Percentiles rank a stretch among this genome's conserved stretches.
Evolutionary conservation across 352 stramenopile genomes (phyloP).

Genomic region (Phytophthora brassicae): DNA sequence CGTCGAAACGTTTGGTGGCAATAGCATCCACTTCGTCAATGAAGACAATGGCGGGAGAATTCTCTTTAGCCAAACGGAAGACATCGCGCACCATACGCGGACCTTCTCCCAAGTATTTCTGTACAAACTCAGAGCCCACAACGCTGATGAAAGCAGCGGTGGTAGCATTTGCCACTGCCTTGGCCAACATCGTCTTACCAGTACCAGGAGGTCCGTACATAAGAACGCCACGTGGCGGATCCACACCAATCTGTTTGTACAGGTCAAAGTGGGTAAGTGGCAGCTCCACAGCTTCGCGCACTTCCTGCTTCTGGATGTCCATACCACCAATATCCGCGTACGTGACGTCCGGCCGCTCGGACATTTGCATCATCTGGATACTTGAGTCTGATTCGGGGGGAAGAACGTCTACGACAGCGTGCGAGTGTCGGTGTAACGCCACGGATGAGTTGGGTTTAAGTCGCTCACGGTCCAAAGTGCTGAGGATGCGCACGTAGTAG

Average conservation of each 20-base stretch:
- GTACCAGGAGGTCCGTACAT: constrained; percentile 96
- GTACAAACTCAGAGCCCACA: constrained; percentile 99
- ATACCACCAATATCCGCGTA: constrained; percentile 98
- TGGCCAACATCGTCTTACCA: constrained; percentile 99
- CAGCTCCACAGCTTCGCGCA: constrained; percentile 99
- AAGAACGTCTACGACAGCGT: constrained; percentile 98
- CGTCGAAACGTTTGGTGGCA: constrained; percentile 99
- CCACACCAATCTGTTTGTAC: constrained; percentile 99
- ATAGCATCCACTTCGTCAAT: constrained; percentile 99
- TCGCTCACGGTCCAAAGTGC: constrained; percentile 97
- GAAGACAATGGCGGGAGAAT: constrained; percentile 99
- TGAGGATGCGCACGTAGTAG: constrained; percentile 99
- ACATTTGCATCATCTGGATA: constrained; percentile 99
- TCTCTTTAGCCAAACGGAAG: constrained; percentile 99
- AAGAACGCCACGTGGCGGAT: constrained; percentile 97
- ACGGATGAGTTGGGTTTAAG: constrained; percentile 99
- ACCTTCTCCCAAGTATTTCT: constrained; percentile 99
- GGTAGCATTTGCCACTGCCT: constrained; percentile 99
- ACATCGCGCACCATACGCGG: constrained; percentile 99
- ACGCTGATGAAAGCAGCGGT: constrained; percentile 99
- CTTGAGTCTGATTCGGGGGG: constrained; percentile 98
- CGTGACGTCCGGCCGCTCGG: constrained; percentile 96
- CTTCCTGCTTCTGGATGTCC: constrained; percentile 99
- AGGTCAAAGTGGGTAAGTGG: constrained; percentile 99
- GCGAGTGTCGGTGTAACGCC: constrained; percentile 97